Evolutionary conservation across 495 filamentous ascomycete species (phyloP), one percentile per base, ranked within the genome.

Genomic region (Staphylotrichum longicolle): DNA sequence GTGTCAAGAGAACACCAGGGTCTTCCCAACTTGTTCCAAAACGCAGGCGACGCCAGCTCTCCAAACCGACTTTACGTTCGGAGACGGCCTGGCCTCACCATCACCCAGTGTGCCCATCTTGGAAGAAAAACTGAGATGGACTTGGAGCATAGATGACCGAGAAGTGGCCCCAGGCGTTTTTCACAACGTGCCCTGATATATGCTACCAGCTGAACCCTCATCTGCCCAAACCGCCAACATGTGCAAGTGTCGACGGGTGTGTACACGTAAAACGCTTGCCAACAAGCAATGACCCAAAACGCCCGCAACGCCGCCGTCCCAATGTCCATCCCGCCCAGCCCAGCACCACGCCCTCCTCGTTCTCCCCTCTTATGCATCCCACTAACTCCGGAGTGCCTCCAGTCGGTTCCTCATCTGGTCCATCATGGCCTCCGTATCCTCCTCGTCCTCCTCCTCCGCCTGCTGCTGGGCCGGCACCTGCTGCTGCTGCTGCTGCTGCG

Each of bases 361-460:
- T 20, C 35, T 44, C 15, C 54, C 35, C 42, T 41, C 33, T 8
- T 51, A 34, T 34, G 51, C 35, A 34, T 5, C 63, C 37, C 10
- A 42, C 65, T 67, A 98, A 77, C 93, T 96, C 83, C 93, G 90
- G 68, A 98, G 77, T 40, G 91, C 92, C 76, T 96, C 91, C 68
- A 98, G 71, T 41, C 93, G 79, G 54, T 91, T 91, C 73, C 92
- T 81, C 95, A 97, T 98, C 79, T 96, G 88, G 65, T 88, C 88
- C 74, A 98, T 82, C 70, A 92, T 90, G 40, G 87, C 90, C 74
- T 93, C 89, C 63, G 88, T 85, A 59, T 93, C 89, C 69, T 93
- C 90, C 73, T 95, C 88, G 41, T 91, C 89, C 64, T 89, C 86
- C 54, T 88, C 86, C 73, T 94, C 88, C 51, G 88, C 88, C 61